A percentile compares a stretch with the other conserved stretches of the same genome.
Evolutionary conservation across 176 grass and related monocot species (phyloP).

Genomic region (Zoysia japonica): DNA sequence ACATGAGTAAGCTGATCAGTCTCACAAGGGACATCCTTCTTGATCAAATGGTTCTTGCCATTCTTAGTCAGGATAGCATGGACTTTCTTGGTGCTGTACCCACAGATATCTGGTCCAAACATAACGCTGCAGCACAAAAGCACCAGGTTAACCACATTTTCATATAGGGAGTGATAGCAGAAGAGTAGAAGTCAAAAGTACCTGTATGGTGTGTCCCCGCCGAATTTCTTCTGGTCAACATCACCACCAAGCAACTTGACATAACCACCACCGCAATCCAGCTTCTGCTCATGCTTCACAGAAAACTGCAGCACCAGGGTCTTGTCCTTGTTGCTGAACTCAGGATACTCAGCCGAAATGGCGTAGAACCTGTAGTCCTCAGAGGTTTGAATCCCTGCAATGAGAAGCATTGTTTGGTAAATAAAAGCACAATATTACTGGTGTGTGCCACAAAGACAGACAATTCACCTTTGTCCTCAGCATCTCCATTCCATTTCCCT

Average conservation of each 20-base stretch:
- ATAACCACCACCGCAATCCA: slow-evolving; percentile 92
- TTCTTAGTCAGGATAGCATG: slow-evolving; percentile 70
- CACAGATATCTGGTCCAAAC: slow-evolving; percentile 97
- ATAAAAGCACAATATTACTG: background rate
- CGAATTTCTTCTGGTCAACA: slow-evolving; percentile 95
- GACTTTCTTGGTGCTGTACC: slow-evolving; percentile 93
- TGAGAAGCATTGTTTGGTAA: background rate
- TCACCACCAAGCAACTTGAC: slow-evolving; percentile 85
- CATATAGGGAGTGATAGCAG: background rate
- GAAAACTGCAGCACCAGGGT: slow-evolving; percentile 90
- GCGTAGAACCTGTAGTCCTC: slow-evolving; percentile 90
- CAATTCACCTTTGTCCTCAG: slow-evolving; percentile 76
- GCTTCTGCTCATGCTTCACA: slow-evolving; percentile 95
- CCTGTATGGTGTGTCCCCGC: slow-evolving; percentile 92
- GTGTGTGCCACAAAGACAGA: no score
- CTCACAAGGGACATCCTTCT: slow-evolving; percentile 91
- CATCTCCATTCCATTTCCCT: slow-evolving; percentile 82
- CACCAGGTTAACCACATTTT: background rate
- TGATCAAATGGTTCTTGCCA: slow-evolving; percentile 81
- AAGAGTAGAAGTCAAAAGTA: slow-evolving; percentile 11
- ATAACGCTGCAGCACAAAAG: slow-evolving; percentile 65
- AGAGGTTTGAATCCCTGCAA: slow-evolving; percentile 82
- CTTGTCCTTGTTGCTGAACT: slow-evolving; percentile 91
- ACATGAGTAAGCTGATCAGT: slow-evolving; percentile 84
- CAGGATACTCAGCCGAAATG: slow-evolving; percentile 76